A percentile compares a stretch with the other conserved stretches of the same genome.
Evolutionary conservation across 257 asterid species (phyloP).

Genomic region (Thymus quinquecostatus): DNA sequence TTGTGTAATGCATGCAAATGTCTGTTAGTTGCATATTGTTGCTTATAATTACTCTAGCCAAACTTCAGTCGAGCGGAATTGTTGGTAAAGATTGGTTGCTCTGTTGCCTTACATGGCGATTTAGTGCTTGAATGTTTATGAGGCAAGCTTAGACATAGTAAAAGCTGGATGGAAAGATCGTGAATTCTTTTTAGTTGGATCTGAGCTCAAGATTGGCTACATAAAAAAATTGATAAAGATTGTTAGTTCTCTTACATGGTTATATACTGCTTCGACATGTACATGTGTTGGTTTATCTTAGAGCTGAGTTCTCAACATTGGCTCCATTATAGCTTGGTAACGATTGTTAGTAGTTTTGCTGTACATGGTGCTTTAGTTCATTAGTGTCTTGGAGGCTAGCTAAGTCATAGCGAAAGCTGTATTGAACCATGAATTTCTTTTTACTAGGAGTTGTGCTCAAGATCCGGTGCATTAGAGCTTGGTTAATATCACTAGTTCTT

Average conservation of each 20-base stretch:
- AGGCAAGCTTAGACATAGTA: background rate
- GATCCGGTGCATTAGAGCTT: too few relatives aligned
- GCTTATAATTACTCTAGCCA: constrained; percentile 3
- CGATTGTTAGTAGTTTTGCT: background rate
- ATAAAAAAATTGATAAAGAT: background rate
- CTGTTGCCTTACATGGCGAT: background rate
- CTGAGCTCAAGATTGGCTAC: background rate
- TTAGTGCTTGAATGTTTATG: background rate
- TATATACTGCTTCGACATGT: background rate
- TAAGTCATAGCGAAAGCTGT: too few relatives aligned
- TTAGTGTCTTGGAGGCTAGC: too few relatives aligned
- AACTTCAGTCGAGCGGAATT: constrained; percentile 19
- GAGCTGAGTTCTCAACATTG: background rate
- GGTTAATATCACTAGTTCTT: too few relatives aligned
- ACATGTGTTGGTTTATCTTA: background rate
- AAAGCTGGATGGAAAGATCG: background rate
- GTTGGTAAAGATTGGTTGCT: background rate
- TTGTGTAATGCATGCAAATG: too few relatives aligned
- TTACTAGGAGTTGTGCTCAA: background rate
- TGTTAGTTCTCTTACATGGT: background rate
- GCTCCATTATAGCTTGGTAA: background rate
- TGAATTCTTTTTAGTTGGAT: background rate
- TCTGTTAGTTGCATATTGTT: background rate
- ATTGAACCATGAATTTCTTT: too few relatives aligned
- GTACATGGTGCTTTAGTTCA: background rate